phyloP scores from a whole-genome alignment of 306 rosid species.

The Trichosanthes truncata region DNA sequence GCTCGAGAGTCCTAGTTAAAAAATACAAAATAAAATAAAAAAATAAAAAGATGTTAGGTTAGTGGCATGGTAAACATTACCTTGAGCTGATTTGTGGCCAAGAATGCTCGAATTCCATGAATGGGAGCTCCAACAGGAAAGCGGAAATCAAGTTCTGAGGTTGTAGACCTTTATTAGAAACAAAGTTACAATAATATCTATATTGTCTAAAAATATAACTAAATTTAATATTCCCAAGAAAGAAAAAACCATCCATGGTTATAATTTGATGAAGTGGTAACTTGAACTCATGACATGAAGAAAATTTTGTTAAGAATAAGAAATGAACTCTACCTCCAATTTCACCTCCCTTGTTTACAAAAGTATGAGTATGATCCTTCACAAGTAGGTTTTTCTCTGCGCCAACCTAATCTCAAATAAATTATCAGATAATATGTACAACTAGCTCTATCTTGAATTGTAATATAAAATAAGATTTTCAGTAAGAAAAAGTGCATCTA shows the following conservation, averaged over 20 bases:
- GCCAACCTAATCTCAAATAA: constrained; percentile 55
- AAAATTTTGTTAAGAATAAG: constrained; percentile 12
- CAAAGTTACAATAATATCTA: not conserved
- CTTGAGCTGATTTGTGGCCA: constrained; percentile 87
- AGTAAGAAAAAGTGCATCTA: not conserved
- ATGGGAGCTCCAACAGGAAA: constrained; percentile 88
- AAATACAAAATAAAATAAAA: not conserved
- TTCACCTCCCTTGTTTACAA: constrained; percentile 89
- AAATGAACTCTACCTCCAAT: constrained; percentile 63
- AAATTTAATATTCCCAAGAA: not conserved
- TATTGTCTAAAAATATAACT: not conserved
- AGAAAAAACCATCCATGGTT: not conserved
- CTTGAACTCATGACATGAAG: not conserved
- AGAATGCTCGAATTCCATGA: constrained; percentile 89
- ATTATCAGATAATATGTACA: not conserved
- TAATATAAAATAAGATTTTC: not conserved
- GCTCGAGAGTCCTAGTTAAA: not conserved
- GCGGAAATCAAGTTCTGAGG: constrained; percentile 92
- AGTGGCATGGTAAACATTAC: constrained; percentile 20
- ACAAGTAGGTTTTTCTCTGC: constrained; percentile 81
- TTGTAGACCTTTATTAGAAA: not conserved
- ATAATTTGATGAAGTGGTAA: not conserved
- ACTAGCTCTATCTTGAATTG: not conserved
- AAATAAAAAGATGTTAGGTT: not conserved
- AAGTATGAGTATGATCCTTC: constrained; percentile 94